A percentile compares a stretch with the other conserved stretches of the same genome.
phyloP scores from a whole-genome alignment of 805 yeast genomes.

The Kuraishia borneana region DNA sequence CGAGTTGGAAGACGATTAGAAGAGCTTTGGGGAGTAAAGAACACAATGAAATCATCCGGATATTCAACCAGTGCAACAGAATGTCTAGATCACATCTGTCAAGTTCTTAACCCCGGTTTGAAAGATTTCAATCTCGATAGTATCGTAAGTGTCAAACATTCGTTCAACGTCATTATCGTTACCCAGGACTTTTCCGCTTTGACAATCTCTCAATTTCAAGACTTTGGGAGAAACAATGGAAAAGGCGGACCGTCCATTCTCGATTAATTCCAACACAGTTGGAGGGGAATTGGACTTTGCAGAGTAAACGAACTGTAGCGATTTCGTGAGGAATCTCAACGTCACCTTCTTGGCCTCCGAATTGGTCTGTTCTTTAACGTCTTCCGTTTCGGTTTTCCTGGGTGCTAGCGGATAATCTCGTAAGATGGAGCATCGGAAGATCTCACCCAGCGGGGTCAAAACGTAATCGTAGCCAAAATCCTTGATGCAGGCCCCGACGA shows the following conservation, averaged over 20 bases:
- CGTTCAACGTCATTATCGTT: constrained; percentile 36
- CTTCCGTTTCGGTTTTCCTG: constrained; percentile 19
- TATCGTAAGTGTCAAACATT: constrained; percentile 16
- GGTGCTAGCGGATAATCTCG: constrained; percentile 57
- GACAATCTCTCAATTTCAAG: constrained; percentile 22
- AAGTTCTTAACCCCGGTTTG: no score
- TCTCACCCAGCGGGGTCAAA: constrained; percentile 55
- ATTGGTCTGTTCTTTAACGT: constrained; percentile 3
- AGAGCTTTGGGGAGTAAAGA: background rate
- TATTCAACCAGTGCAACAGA: background rate
- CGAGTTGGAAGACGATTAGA: background rate
- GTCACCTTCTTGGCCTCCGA: constrained; percentile 16
- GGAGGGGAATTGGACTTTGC: constrained; percentile 68
- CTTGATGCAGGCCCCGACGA: constrained; percentile 60
- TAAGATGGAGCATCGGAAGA: constrained; percentile 48
- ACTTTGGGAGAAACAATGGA: constrained; percentile 28
- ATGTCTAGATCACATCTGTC: background rate
- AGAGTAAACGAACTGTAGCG: constrained; percentile 56
- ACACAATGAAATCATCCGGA: background rate
- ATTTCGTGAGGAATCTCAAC: constrained; percentile 40
- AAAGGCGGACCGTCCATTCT: constrained; percentile 68
- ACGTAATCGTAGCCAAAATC: constrained; percentile 74
- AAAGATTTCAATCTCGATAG: background rate
- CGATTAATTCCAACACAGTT: constrained; percentile 62
- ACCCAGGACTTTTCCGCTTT: constrained; percentile 20